Evolutionary conservation across 179 eudicot species (phyloP), one percentile per base, ranked within the genome.

Genomic region (Silene vulgaris): DNA sequence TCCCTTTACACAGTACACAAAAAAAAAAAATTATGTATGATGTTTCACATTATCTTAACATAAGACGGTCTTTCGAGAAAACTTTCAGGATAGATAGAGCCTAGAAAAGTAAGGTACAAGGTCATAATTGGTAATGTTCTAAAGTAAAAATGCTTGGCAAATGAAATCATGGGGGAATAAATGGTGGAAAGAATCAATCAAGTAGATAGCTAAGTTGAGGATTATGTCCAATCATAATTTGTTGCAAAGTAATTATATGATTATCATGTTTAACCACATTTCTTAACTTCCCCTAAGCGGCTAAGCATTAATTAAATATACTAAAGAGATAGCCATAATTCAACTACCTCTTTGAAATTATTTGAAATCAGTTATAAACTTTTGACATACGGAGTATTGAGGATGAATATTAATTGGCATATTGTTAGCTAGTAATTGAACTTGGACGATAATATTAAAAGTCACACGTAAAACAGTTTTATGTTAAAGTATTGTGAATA

Each of bases 141-240:
- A 67, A 8, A 37, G 13, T 37, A 9, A 20, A 20, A 40, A 35
- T 35, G 71, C 30, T 62, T 62, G 52, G 43, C 52, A 67, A 67
- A 67, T 67, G 52, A 67, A 69, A 64, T 68, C 12, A 69, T 74
- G 72, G 60, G 48, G 32, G 71, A 21, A 26, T 14, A 74, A 69
- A 54, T 30, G 82, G 81, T 77, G 52, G 57, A 43, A 81, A 45
- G 75, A 81, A 77, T 81, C 76, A 40, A 74, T 78, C 81, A 74
- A 11, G 12, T 14, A 16, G 75, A 72, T 72, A 30, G 43, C 20
- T 74, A 71, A 70, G 72, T 66, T 64, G 54, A 75, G 61, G 68
- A 69, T 71, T 74, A 70, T 62, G 73, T 54, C 69, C 75, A 71
- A 65, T 67, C 73, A 71, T 54, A 16, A 80, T 80, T 59, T 35